Base-by-base conservation (phyloP, 164 flowering plant genomes). In the Warburgia ugandensis region DNA sequence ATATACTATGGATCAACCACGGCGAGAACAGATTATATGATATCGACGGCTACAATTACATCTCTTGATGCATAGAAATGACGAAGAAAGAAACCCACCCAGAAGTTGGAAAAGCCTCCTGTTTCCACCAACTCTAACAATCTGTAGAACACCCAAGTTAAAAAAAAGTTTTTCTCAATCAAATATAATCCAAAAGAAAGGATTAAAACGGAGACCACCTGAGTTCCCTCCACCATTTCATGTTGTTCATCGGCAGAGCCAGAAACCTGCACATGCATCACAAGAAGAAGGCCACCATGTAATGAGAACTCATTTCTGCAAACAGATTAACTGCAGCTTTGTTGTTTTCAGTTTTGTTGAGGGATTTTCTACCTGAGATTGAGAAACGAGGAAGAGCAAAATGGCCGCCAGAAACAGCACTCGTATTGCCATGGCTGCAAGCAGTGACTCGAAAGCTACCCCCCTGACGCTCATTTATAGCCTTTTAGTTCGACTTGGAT, bases 351-450 rank as follows among this genome's bases (percentile, higher is more conserved):
- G n/a, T n/a, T n/a, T n/a, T n/a, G n/a, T n/a, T n/a, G n/a, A n/a
- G n/a, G n/a, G n/a, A n/a, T n/a, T n/a, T n/a, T n/a, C n/a, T 11
- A 37, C 11, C 1, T 1, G 1, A 4, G 13, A 37, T 40, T 54
- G 30, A 7, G 48, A 13, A 20, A 55, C 32, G 26, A 48, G 54
- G 56, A 59, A 44, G 37, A 65, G 36, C 56, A 65, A 31, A 49
- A 54, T 17, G n/a, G 30, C 56, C n/a, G 42, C 16, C 32, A 59
- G 40, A 29, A 65, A 52, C 32, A 54, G 20, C 35, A 44, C 32
- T 19, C 52, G 60, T 29, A 44, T 6, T 36, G 47, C 64, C 68
- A 65, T 65, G 14, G 41, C 13, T 13, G 41, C 9, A n/a, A 37
- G 2, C 41, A n/a, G n/a, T n/a, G n/a, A n/a, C n/a, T n/a, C n/a